Base-by-base conservation (phyloP, 2,329 filamentous ascomycete species). In the Simplicillium aogashimaense region DNA sequence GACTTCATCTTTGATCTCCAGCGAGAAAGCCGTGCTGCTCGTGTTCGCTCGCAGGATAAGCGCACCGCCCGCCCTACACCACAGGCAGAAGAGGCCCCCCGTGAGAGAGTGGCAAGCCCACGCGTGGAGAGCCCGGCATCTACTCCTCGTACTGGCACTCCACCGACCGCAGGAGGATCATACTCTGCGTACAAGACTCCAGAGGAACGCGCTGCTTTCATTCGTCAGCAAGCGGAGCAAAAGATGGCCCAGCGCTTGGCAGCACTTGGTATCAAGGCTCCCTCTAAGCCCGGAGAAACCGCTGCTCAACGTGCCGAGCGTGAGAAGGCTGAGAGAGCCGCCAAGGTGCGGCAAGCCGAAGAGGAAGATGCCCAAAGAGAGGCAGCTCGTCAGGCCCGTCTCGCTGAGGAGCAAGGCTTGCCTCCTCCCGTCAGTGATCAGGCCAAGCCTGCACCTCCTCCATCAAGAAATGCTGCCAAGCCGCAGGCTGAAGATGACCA, bases 1-100 rank as follows among this genome's bases (percentile, higher is more conserved):
- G 92, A 98, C 55, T 97, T 98, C 61, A 98, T 98, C 58, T 97
- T 92, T 57, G 92, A 97, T 50, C 68, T 98, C 39, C 89, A 95
- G 58, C 80, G 90, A 45, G 85, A 81, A 46, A 94, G 87, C 58
- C 79, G 88, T 48, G 74, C 86, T 47, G 72, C 86, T 39, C 81
- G 81, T 43, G 65, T 94, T 43, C 70, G 75, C 43, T 64, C 68
- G 37, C 78, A 74, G 56, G 81, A 79, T 45, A 72, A 65, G 41
- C 67, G 69, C 18, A 60, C 65, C 15, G 60, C 67, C 5, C 67
- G 67, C 28, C 56, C 63, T 36, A 42, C 57, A 37, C 55, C 63
- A 14, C 53, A 61, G 12, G 59, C 60, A 10, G 66, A 72, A 39
- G 61, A 73, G 16, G 57, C 66, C 45, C 64, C 58, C 43, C 57